Percentiles rank a stretch among this genome's conserved stretches.
Conservation (phyloP, 1,284 basidiomycete species). For the Pseudozyma sp. region DNA sequence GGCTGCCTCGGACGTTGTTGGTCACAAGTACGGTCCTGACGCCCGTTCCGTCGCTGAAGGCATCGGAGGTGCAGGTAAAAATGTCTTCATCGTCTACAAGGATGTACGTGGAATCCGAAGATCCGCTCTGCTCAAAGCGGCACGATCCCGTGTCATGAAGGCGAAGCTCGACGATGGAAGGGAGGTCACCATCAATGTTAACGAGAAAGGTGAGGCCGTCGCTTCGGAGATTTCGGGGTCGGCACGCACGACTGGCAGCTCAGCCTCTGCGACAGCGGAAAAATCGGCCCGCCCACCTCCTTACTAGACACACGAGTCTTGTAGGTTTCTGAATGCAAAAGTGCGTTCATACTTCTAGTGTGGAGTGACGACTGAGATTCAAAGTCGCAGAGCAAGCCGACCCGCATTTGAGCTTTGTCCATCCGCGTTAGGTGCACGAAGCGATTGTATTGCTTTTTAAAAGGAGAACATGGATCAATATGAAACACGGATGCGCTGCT, state of each 20-base stretch:
- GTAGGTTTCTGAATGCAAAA: no score
- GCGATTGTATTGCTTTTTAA: slow-evolving; percentile 5
- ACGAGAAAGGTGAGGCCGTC: slow-evolving; percentile 38
- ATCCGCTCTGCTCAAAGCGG: slow-evolving; percentile 63
- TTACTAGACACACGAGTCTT: slow-evolving; percentile 4
- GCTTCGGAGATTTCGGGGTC: slow-evolving; percentile 18
- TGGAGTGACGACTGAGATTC: not conserved
- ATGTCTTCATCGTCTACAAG: slow-evolving; percentile 65
- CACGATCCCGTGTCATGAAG: slow-evolving; percentile 50
- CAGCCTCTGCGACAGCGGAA: slow-evolving; percentile 9
- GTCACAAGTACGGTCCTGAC: slow-evolving; percentile 67
- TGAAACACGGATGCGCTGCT: not conserved
- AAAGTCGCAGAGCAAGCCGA: no score
- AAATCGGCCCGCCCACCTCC: slow-evolving; percentile 34
- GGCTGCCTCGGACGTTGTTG: slow-evolving; percentile 64
- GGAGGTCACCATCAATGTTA: slow-evolving; percentile 37
- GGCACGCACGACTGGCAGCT: not conserved
- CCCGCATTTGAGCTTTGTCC: not conserved
- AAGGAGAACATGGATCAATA: not conserved
- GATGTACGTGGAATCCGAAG: slow-evolving; percentile 65
- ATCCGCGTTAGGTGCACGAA: not conserved
- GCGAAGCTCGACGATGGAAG: slow-evolving; percentile 39
- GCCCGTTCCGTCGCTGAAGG: slow-evolving; percentile 60
- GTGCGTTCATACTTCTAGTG: no score
- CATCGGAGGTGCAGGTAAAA: slow-evolving; percentile 55